Evolutionary conservation across 2,329 filamentous ascomycete species (phyloP), one percentile per base, ranked within the genome.

Genomic region (Moelleriella libera): DNA sequence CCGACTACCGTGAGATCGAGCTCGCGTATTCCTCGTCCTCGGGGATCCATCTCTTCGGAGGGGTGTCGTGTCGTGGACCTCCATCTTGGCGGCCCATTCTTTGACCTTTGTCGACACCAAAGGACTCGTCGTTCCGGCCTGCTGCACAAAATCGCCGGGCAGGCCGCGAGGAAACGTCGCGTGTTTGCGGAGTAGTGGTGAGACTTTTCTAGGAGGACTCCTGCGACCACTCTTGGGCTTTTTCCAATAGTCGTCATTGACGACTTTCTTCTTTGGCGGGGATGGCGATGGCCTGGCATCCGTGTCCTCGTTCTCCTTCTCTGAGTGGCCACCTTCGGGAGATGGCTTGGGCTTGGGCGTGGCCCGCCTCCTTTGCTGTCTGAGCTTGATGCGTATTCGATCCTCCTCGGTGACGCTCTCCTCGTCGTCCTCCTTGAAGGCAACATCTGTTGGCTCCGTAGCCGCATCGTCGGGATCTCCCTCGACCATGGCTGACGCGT

Each of bases 211-310:
- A 68, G 70, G 62, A 7, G 72, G 64, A 48, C 63, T 72, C 49
- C 69, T 72, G 50, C 71, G 74, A 50, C 71, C 73, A 51, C 74
- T 76, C 62, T 66, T 21, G 21, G 21, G 63, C 50, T 80, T 82
- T 65, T 79, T 79, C 85, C 90, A 97, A 66, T 95, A 86, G 47
- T 85, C 84, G 66, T 97, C 90, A 61, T 89, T 96, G 51, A 96
- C 80, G 47, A 97, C 87, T 52, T 89, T 80, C 72, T 94, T 96
- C 67, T 87, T 88, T 12, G 90, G 90, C 43, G 86, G 78, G 45
- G 71, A 63, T 46, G 40, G 31, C 8, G 46, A 41, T 79, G 60
- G 65, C 55, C 49, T 48, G 45, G 52, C 14, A 45, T 53, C 47
- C 47, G 49, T 37, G 47, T 53, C 8, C 47, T 54, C 48, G 43